Evolutionary conservation across 129 eudicot genomes (phyloP).

Genomic region (Logfia minima): DNA sequence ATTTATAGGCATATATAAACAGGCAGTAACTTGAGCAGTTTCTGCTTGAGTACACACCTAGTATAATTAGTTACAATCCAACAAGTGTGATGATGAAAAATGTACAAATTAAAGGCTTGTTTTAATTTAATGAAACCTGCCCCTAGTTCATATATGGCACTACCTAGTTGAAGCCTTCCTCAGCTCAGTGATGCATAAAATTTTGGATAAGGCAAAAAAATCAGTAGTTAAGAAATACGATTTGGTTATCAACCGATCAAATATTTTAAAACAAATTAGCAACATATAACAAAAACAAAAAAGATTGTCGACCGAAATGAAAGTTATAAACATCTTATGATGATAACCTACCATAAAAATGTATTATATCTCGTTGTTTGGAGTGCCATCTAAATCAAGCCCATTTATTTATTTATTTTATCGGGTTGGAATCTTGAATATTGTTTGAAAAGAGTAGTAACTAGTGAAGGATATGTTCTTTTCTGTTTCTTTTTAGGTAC

Average conservation of each 20-base stretch:
- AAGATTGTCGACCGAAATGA: not conserved
- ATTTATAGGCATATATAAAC: not conserved
- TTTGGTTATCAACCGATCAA: not conserved
- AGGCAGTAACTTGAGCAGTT: not conserved
- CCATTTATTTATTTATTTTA: not conserved
- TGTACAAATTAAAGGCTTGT: not conserved
- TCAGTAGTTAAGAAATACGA: not conserved
- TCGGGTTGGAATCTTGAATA: not conserved
- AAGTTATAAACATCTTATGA: not conserved
- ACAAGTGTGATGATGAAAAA: constrained; percentile 9
- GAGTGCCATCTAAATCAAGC: not conserved
- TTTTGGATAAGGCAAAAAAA: not conserved
- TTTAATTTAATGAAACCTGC: constrained; percentile 14
- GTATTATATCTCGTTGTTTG: too few species aligned
- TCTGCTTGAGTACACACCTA: not conserved
- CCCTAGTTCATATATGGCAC: constrained; percentile 16
- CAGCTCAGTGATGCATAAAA: not conserved
- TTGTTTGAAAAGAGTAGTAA: not conserved
- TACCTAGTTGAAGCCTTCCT: constrained; percentile 26
- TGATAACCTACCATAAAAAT: not conserved
- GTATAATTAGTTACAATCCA: constrained; percentile 1
- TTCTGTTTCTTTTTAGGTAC: too few species aligned
- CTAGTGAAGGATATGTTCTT: not conserved
- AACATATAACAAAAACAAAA: too few species aligned
- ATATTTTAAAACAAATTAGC: not conserved